Evolutionary conservation across 2,329 filamentous ascomycete species (phyloP).

Genomic region (Fusarium beomiforme): DNA sequence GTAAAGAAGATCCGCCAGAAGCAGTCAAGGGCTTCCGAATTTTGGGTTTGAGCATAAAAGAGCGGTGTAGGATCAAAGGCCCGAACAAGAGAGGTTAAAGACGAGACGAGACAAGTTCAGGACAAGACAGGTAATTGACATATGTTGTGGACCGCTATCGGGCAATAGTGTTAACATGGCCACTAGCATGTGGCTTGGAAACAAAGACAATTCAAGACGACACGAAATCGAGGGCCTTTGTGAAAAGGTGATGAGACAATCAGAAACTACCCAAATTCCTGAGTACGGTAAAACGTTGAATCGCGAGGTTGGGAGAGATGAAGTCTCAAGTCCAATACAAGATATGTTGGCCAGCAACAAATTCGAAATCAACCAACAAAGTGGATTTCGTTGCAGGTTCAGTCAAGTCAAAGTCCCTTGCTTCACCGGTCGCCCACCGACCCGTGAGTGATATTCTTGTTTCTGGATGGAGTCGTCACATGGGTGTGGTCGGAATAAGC

Average conservation of each 20-base stretch:
- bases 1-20: slow-evolving; percentile 30
- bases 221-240: slow-evolving; percentile 3
- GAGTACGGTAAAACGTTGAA: background rate
- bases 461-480: slow-evolving; percentile 40
- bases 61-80: slow-evolving; percentile 40
- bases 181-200: slow-evolving; percentile 35
- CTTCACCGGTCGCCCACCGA: slow-evolving; percentile 34
- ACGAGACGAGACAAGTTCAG: slow-evolving; percentile 35
- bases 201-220: slow-evolving; percentile 27
- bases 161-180: slow-evolving; percentile 11
- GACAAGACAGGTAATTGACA: slow-evolving; percentile 30
- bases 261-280: slow-evolving; percentile 28
- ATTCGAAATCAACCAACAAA: background rate
- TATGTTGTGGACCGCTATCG: slow-evolving; percentile 29
- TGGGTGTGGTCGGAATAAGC: slow-evolving; percentile 38
- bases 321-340: background rate
- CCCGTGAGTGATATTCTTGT: slow-evolving; percentile 32
- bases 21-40: slow-evolving; percentile 25
- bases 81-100: slow-evolving; percentile 32
- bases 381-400: slow-evolving; percentile 5
- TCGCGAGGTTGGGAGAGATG: slow-evolving; percentile 14
- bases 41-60: slow-evolving; percentile 39
- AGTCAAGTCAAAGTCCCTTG: slow-evolving; percentile 37
- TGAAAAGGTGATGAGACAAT: slow-evolving; percentile 32
- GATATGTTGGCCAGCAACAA: background rate